These are phyloP conservation scores for Boletus huronensis DNA, from an alignment of 768 basidiomycete species.

Conservation along the genomic window DNA sequence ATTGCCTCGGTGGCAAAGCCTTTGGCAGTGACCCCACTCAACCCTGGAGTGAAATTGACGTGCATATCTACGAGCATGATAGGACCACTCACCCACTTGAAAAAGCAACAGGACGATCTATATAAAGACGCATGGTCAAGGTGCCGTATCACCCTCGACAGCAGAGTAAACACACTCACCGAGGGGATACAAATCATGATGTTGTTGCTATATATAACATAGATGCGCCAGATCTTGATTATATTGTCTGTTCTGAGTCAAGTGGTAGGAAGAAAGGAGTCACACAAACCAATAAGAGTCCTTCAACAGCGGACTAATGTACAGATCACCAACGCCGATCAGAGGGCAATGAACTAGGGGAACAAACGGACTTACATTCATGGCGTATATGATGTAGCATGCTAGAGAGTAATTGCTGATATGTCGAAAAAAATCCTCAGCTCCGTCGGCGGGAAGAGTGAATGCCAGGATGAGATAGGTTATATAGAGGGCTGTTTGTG, in stretches of 20 bases:
- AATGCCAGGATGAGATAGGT: background rate
- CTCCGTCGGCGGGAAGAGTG: background rate
- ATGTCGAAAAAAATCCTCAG: conserved; percentile 1
- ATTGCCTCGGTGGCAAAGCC: conserved; percentile 2
- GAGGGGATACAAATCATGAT: conserved; percentile 17
- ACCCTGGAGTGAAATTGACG: background rate
- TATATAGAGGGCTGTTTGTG: conserved; percentile 4
- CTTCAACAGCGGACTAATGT: conserved; percentile 16
- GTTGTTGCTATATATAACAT: conserved; percentile 9
- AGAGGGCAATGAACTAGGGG: background rate
- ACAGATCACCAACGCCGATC: background rate
- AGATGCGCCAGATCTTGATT: conserved; percentile 26
- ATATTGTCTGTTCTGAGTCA: background rate
- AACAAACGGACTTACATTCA: conserved; percentile 13
- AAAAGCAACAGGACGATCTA: conserved; percentile 13
- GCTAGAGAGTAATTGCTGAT: conserved; percentile 1
- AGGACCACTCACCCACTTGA: conserved; percentile 14
- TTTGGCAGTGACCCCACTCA: conserved; percentile 9
- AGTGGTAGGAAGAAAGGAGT: background rate
- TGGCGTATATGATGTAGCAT: conserved; percentile 15
- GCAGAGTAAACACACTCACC: conserved; percentile 16
- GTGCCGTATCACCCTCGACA: background rate
- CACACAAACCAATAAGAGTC: conserved; percentile 15
- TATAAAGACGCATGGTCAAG: background rate
- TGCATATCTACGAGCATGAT: background rate